These are phyloP conservation scores for Clonostachys byssicola DNA, from an alignment of 2,329 filamentous ascomycete species.

Conservation along the genomic window DNA sequence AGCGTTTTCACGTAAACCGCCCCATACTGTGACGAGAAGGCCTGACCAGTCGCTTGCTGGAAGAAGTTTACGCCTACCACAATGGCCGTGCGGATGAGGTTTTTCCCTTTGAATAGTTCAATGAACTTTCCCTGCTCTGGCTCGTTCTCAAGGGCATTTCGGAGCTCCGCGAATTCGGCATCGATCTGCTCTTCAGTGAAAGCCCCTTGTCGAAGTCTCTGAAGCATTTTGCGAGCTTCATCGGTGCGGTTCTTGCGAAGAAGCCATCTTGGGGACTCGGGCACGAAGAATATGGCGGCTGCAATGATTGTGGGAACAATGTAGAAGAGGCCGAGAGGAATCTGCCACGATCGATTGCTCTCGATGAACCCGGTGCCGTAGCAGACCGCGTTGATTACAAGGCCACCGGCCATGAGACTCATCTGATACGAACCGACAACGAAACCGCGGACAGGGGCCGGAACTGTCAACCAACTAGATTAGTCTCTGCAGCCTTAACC, in stretches of 20 bases:
- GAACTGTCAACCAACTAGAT: conserved; percentile 32
- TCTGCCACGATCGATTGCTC: conserved; percentile 34
- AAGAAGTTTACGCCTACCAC: conserved; percentile 19
- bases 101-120: conserved; percentile 7
- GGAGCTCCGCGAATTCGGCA: too few relatives aligned
- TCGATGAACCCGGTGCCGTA: conserved; percentile 38
- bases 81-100: conserved; percentile 14
- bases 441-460: conserved; percentile 55
- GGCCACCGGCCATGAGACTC: conserved; percentile 48
- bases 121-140: conserved; percentile 10
- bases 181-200: too few relatives aligned
- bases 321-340: conserved; percentile 41
- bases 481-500: too few relatives aligned
- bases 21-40: conserved; percentile 17
- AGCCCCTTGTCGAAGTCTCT: too few relatives aligned
- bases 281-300: conserved; percentile 46
- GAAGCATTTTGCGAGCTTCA: conserved; percentile 18
- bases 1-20: conserved; percentile 17
- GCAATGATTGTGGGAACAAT: conserved; percentile 33
- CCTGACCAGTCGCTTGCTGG: conserved; percentile 16
- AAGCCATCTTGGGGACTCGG: conserved; percentile 59
- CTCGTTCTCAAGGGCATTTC: not conserved
- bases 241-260: conserved; percentile 29
- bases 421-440: conserved; percentile 57
- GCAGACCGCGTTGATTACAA: conserved; percentile 42